Percentiles rank a stretch among this genome's conserved stretches.
phyloP scores from a whole-genome alignment of 176 grass and related monocot species.

The Triticum monococcum region DNA sequence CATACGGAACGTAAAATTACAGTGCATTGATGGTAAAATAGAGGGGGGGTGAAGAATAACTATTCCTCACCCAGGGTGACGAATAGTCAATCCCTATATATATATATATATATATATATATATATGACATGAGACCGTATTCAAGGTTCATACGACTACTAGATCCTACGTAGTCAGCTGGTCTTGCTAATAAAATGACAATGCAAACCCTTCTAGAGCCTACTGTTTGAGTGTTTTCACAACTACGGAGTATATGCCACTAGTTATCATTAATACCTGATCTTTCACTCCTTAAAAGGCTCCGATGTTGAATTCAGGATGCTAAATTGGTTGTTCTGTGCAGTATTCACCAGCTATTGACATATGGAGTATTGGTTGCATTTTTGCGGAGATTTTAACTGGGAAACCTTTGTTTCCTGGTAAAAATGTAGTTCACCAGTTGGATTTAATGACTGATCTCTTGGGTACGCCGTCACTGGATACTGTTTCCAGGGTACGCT shows the following conservation, averaged over 20 bases:
- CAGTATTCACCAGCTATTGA: constrained; percentile 99
- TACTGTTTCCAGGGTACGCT: constrained; percentile 76
- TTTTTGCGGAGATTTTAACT: constrained; percentile 92
- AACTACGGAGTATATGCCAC: neutral
- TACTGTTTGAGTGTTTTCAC: neutral
- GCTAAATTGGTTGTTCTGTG: constrained; percentile 42
- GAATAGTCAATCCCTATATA: too few relatives aligned
- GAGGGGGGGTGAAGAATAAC: too few relatives aligned
- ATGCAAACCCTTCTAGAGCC: neutral
- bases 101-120: neutral
- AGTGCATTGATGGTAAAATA: too few relatives aligned
- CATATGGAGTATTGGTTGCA: constrained; percentile 99
- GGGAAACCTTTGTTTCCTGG: constrained; percentile 99
- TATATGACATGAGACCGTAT: neutral
- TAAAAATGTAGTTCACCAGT: constrained; percentile 99
- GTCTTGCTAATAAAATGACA: constrained; percentile 5
- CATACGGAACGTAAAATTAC: too few relatives aligned
- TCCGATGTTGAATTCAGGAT: constrained; percentile 9
- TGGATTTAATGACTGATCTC: constrained; percentile 99
- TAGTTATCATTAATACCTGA: constrained; percentile 23
- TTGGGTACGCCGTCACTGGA: constrained; percentile 83
- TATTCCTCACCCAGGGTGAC: too few relatives aligned
- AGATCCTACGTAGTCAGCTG: neutral
- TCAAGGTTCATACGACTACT: neutral
- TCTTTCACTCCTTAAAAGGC: neutral